Evolutionary conservation across 441 rosid species (phyloP).

Genomic region (Populus hybrid): DNA sequence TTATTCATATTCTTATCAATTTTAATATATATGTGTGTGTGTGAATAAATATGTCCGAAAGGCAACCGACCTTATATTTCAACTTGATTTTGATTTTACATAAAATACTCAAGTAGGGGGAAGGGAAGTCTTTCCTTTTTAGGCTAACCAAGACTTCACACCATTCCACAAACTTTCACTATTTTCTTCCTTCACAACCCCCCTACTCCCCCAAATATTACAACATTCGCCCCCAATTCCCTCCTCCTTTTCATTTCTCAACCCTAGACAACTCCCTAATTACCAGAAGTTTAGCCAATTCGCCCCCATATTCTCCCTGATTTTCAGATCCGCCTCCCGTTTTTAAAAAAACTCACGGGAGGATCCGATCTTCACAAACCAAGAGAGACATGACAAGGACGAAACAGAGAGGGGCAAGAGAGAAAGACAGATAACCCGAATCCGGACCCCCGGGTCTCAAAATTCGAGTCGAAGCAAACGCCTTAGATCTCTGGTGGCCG

Average conservation of each 20-base stretch:
- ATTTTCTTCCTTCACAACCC: neutral
- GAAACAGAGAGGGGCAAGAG: neutral
- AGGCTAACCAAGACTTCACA: neutral
- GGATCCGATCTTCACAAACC: conserved; percentile 14
- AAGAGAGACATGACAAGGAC: conserved; percentile 11
- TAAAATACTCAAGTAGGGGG: no score
- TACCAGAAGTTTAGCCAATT: conserved; percentile 14
- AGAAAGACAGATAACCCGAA: neutral
- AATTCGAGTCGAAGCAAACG: conserved; percentile 74
- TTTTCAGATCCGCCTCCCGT: conserved; percentile 25
- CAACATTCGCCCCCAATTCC: neutral
- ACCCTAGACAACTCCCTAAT: neutral
- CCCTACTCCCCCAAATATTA: neutral
- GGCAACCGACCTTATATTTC: no score
- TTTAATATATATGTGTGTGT: no score
- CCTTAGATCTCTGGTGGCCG: conserved; percentile 79
- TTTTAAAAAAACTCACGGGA: conserved; percentile 30
- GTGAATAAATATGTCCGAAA: no score
- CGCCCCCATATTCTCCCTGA: conserved; percentile 18
- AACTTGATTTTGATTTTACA: no score
- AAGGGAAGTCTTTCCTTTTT: no score
- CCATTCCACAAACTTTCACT: neutral
- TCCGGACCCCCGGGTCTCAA: conserved; percentile 23
- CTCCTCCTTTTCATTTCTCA: neutral
- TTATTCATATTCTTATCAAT: no score